Base-by-base conservation (phyloP, 495 filamentous ascomycete species). In the Terfezia claveryi region DNA sequence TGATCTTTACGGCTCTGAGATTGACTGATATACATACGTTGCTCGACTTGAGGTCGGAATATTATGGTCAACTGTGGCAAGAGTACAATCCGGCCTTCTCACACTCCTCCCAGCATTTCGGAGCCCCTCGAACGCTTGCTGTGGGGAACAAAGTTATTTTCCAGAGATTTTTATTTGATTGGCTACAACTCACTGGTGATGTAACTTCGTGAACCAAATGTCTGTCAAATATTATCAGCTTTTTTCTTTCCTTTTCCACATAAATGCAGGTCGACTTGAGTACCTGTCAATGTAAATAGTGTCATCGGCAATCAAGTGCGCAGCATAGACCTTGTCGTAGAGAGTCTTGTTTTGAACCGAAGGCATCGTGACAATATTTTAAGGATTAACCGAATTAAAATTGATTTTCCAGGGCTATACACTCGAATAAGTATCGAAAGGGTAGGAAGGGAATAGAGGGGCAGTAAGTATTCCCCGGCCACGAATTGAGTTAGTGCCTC, bases 201-300 rank as follows among this genome's bases (percentile, higher is more conserved):
- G 91, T 96, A 65, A 98, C 91, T 75, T 98, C 91, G 66, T 98
- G 91, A 54, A 95, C 86, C 38, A 98, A 76, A 74, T 98, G 91
- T 67, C 91, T 77, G 69, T 92, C 85, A 60, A 55, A 38, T 27
- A 54, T 10, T 2, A 53, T 61, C 32, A 63, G 58, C 12, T 23
- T 11, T 37, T 38, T 2, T 32, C 27, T 7, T 32, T 32, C 44
- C 46, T 52, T 23, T 16, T 32, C 27, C 4, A 52, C 57, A n/a
- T n/a, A n/a, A n/a, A n/a, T n/a, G n/a, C n/a, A n/a, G n/a, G 36
- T 10, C 37, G n/a, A 51, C 11, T 52, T 52, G 10, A n/a, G 50
- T 16, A 59, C 73, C 62, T 74, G 83, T 83, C 83, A 64, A 95
- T 96, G 63, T 98, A 98, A 36, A 98, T 76, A 44, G 89, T 96